Conservation (phyloP, 2,329 filamentous ascomycete species). For the Botrytis tulipae region DNA sequence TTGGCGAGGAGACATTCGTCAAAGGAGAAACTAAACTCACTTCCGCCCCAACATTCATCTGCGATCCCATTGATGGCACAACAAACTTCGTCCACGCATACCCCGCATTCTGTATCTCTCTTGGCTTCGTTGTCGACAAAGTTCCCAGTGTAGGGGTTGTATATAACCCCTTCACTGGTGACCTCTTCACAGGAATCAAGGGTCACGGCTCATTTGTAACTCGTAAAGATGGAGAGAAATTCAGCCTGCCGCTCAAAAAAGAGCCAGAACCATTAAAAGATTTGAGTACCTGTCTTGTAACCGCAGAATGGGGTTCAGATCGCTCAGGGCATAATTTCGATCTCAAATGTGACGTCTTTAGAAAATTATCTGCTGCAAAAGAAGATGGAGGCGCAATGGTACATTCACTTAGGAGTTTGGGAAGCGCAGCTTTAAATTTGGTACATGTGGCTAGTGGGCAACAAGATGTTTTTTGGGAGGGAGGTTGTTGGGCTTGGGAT, state of each 20-base stretch:
- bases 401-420: slow-evolving; percentile 68
- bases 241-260: slow-evolving; percentile 47
- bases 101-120: slow-evolving; percentile 72
- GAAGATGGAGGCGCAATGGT: slow-evolving; percentile 72
- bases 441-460: slow-evolving; percentile 69
- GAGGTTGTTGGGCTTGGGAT: slow-evolving; percentile 83
- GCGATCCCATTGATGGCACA: slow-evolving; percentile 80
- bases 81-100: slow-evolving; percentile 80
- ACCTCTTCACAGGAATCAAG: slow-evolving; percentile 66
- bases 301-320: slow-evolving; percentile 71
- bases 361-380: slow-evolving; percentile 54
- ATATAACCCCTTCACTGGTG: slow-evolving; percentile 74
- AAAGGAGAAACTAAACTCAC: slow-evolving; percentile 62
- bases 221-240: slow-evolving; percentile 41
- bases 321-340: slow-evolving; percentile 69
- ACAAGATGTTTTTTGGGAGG: slow-evolving; percentile 77
- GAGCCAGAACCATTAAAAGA: slow-evolving; percentile 56
- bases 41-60: slow-evolving; percentile 70
- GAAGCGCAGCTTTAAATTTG: slow-evolving; percentile 72
- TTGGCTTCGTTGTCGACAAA: slow-evolving; percentile 65
- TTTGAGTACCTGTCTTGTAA: slow-evolving; percentile 63
- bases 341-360: slow-evolving; percentile 66
- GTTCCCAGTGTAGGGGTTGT: slow-evolving; percentile 68
- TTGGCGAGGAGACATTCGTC: slow-evolving; percentile 76
- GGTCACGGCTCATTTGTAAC: slow-evolving; percentile 63